These are phyloP conservation scores for Claviceps africana DNA, from an alignment of 2,329 filamentous ascomycete species.

Conservation along the genomic window DNA sequence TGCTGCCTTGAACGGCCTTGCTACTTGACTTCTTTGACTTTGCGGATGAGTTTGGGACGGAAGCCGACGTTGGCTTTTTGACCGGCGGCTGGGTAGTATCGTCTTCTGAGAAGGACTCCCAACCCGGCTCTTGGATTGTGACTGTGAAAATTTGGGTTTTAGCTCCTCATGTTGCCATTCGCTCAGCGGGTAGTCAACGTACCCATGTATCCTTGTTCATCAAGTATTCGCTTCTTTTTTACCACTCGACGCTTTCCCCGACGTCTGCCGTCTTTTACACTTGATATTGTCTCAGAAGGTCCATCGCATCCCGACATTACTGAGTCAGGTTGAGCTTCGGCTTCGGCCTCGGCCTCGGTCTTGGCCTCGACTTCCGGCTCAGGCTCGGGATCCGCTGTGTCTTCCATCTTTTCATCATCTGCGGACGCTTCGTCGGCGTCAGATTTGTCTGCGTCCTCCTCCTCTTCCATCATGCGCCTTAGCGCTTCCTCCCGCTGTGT, in stretches of 20 bases:
- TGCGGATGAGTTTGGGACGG: constrained; percentile 30
- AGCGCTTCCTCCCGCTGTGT: constrained; percentile 26
- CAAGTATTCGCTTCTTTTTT: constrained; percentile 76
- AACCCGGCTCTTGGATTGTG: constrained; percentile 68
- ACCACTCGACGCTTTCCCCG: constrained; percentile 67
- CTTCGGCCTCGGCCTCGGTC: constrained; percentile 21
- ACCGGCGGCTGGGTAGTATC: constrained; percentile 42
- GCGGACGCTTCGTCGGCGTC: constrained; percentile 23
- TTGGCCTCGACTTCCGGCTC: constrained; percentile 25
- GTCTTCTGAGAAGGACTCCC: constrained; percentile 91
- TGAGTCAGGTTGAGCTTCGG: constrained; percentile 18
- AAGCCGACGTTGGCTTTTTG: constrained; percentile 38
- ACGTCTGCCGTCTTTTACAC: constrained; percentile 44
- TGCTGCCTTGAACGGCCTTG: constrained; percentile 59
- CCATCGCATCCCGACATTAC: constrained; percentile 27
- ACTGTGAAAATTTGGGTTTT: constrained; percentile 36
- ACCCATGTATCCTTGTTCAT: constrained; percentile 85
- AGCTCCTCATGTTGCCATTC: not conserved
- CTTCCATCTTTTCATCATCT: constrained; percentile 27
- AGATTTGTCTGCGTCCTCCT: constrained; percentile 39
- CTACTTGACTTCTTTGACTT: constrained; percentile 41
- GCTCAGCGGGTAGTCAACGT: constrained; percentile 21
- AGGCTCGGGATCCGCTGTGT: constrained; percentile 7
- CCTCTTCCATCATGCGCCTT: constrained; percentile 31
- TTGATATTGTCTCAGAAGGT: constrained; percentile 38